Conservation (phyloP, 305 asterid species). For the Solanum aculeatissimum region DNA sequence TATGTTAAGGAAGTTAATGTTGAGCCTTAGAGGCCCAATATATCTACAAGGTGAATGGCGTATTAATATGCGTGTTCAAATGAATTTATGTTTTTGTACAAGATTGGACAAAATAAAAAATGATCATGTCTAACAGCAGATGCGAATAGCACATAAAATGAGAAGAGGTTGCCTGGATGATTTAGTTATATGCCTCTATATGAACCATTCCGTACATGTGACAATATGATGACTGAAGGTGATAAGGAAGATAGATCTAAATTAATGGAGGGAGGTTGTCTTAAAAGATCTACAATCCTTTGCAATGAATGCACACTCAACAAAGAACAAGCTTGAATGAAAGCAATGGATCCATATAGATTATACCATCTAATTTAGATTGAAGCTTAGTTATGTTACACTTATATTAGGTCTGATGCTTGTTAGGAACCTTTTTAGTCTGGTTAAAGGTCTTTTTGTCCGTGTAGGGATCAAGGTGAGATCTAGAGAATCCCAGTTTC, state of each 20-base stretch:
- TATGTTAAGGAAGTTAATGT: neutral
- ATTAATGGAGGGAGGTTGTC: neutral
- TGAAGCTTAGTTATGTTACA: neutral
- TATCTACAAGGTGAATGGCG: neutral
- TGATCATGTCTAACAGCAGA: neutral
- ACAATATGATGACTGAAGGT: neutral
- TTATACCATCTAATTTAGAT: neutral
- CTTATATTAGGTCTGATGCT: neutral
- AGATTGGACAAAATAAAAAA: too few species aligned
- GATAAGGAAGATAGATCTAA: neutral
- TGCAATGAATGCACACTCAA: neutral
- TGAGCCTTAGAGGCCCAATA: neutral
- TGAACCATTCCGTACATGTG: neutral
- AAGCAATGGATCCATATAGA: neutral
- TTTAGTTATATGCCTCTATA: neutral
- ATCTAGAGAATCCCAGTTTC: neutral
- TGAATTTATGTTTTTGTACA: neutral
- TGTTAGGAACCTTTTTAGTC: neutral
- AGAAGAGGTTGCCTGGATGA: neutral
- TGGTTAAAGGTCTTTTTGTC: neutral
- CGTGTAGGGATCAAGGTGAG: neutral
- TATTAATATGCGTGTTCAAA: neutral
- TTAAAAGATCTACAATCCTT: neutral
- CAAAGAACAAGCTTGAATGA: neutral
- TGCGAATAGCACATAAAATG: neutral